phyloP scores from a whole-genome alignment of 2,329 filamentous ascomycete species.

The Colletotrichum tropicicola region DNA sequence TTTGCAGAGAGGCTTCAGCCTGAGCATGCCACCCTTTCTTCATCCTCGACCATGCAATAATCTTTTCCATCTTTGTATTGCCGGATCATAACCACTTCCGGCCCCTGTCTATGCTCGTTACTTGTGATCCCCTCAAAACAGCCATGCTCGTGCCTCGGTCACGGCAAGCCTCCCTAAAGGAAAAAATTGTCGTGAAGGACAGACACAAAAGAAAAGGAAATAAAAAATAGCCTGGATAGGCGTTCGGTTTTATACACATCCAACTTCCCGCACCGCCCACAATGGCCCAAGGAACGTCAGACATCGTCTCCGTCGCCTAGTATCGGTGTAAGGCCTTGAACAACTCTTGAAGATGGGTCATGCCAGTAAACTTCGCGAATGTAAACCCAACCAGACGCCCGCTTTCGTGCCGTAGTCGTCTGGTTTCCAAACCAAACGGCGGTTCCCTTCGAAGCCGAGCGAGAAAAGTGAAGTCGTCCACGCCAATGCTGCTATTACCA shows the following conservation, averaged over 20 bases:
- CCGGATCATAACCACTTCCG: constrained; percentile 21
- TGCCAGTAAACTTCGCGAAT: background rate
- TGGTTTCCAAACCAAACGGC: constrained; percentile 20
- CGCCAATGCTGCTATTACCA: constrained; percentile 32
- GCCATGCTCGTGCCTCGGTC: constrained; percentile 9
- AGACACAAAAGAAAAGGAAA: constrained; percentile 29
- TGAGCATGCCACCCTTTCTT: constrained; percentile 16
- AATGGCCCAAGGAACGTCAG: constrained; percentile 9
- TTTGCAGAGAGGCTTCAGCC: constrained; percentile 10
- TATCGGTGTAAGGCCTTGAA: background rate
- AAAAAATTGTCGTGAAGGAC: constrained; percentile 24
- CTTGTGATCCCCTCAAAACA: constrained; percentile 14
- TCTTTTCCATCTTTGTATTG: constrained; percentile 31
- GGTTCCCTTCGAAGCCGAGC: background rate
- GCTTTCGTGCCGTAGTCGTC: background rate
- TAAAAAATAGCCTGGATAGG: constrained; percentile 12
- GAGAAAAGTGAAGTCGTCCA: constrained; percentile 1
- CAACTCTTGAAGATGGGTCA: background rate
- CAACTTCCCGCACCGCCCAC: constrained; percentile 20
- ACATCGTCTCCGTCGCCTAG: background rate
- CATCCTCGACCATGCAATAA: constrained; percentile 24
- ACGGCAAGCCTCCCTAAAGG: background rate
- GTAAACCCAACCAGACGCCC: constrained; percentile 1
- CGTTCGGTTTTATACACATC: constrained; percentile 28
- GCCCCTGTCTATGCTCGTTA: constrained; percentile 33